Evolutionary conservation across 192 early-diverging fungal genomes (phyloP), one percentile per base, ranked within the genome.

Genomic region (Coemansia sp.): DNA sequence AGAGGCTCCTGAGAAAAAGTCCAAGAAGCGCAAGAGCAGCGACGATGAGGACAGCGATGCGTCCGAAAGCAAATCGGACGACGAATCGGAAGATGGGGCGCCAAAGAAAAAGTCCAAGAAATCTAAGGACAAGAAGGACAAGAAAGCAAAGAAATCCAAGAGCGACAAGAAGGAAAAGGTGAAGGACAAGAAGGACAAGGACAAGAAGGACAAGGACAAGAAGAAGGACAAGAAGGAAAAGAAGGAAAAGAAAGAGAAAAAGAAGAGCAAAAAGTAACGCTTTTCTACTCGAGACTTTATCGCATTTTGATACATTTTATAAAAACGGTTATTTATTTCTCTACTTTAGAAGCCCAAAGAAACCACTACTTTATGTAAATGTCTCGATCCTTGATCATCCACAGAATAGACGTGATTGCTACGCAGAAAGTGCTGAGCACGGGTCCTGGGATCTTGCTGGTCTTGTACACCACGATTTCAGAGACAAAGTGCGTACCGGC

Each of bases 361-460:
- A 14, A 62, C 36, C 31, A 20, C 52, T 75, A 74, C 16, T 67
- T 40, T 22, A 80, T 59, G 50, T 80, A 80, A 7, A 75, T 6
- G 48, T 73, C 71, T 60, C 77, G 77, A 29, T 75, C 77, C 63
- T 67, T 71, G 48, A 72, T 72, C 77, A 80, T 80, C 77, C 77
- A 80, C 62, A 75, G 17, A 40, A 75, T 75, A 18, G 67, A 69
- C 58, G 80, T 87, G 83, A 87, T 67, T 28, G 90, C 85, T 29
- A 92, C 89, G 64, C 81, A 66, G 38, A 90, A 82, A 20, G 90
- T 89, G 33, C 86, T 85, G 67, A 91, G 50, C 61, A 84, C 89
- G 1, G 88, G 87, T 12, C 86, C 84, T 2, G 84, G 85, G 59
- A 91, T 60, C 68, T 86, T 87, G 67, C 83, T 72, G 18, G 84